Percentiles rank a stretch among this genome's conserved stretches.
These are phyloP conservation scores for Azolla pinnata DNA, from an alignment of 75 land plant species.

Conservation along the genomic window DNA sequence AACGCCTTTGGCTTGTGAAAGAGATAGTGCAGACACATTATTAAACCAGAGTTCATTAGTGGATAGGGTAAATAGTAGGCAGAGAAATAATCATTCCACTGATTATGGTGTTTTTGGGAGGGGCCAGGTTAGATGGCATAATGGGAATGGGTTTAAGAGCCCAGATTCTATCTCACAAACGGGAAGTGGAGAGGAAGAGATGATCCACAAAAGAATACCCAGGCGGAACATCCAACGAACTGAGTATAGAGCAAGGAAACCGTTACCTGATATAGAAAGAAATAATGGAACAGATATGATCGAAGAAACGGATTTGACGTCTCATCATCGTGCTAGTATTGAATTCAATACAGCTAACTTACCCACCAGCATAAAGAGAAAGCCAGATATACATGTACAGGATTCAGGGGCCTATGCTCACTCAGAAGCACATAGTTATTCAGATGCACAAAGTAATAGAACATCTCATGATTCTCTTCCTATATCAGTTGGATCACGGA, in stretches of 20 bases:
- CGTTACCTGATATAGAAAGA: background rate
- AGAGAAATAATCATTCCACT: background rate
- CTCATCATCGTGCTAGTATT: too few species aligned
- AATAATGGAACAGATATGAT: background rate
- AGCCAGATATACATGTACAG: too few species aligned
- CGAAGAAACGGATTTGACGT: background rate
- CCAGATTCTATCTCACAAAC: background rate
- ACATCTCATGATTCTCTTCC: too few species aligned
- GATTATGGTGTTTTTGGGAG: constrained; percentile 1
- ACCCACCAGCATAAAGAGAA: too few species aligned
- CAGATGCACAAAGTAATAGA: too few species aligned
- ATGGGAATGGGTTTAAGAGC: background rate
- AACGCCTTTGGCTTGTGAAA: too few species aligned
- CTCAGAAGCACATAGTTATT: too few species aligned
- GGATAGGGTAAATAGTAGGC: background rate
- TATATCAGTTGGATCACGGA: too few species aligned
- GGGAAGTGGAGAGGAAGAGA: background rate
- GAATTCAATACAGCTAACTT: too few species aligned
- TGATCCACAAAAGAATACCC: background rate
- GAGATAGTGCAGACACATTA: background rate
- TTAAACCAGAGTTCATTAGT: background rate
- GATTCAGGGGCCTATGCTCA: too few species aligned
- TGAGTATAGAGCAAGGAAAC: background rate
- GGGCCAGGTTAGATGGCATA: background rate
- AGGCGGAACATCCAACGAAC: background rate